These are phyloP conservation scores for Penicillium hesseltinei DNA, from an alignment of 2,329 filamentous ascomycete species.

Conservation along the genomic window DNA sequence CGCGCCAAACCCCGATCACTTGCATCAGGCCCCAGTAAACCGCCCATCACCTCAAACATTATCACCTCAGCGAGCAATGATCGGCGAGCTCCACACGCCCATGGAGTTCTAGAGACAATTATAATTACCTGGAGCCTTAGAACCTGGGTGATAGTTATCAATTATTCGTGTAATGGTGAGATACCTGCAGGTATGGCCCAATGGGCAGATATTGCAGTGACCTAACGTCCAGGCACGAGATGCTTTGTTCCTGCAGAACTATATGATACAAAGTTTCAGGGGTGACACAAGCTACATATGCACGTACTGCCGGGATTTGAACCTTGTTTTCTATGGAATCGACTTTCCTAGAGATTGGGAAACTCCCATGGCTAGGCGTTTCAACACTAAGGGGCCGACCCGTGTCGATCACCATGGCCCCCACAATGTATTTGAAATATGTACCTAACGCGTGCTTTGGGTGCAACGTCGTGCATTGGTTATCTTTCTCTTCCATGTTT, in stretches of 20 bases:
- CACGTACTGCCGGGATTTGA: neutral
- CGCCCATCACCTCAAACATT: neutral
- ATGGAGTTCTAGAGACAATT: neutral
- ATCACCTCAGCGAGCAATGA: neutral
- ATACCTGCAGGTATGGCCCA: no score
- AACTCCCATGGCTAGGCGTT: neutral
- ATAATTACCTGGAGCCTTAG: neutral
- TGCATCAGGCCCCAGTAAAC: neutral
- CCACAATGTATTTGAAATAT: neutral
- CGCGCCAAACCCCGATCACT: neutral
- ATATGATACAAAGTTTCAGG: slow-evolving; percentile 1
- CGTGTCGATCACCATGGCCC: slow-evolving; percentile 1
- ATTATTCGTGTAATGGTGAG: neutral
- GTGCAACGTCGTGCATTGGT: neutral
- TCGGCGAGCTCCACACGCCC: neutral
- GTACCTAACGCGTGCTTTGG: neutral
- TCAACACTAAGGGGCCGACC: slow-evolving; percentile 7
- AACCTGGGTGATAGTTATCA: neutral
- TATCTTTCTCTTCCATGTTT: neutral
- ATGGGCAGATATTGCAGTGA: neutral
- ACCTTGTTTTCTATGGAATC: neutral
- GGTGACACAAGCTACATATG: neutral
- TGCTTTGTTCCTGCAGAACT: neutral
- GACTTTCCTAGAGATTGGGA: neutral
- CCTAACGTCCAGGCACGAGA: neutral